Conservation (phyloP, 495 filamentous ascomycete species). For the Lentithecium fluviatile region DNA sequence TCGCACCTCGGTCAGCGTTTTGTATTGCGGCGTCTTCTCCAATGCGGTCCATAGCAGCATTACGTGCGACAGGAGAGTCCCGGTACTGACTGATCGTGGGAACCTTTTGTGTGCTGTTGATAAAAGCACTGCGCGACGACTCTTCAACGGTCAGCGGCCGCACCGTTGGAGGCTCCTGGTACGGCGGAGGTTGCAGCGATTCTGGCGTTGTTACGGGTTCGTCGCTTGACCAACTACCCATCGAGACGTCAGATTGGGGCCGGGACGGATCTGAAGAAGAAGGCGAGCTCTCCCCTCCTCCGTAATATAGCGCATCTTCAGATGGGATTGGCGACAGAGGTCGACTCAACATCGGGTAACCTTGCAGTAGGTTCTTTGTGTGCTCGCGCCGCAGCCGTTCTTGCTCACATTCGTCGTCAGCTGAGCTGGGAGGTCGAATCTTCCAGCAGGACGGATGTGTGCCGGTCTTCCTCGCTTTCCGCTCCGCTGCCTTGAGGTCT, state of each 20-base stretch:
- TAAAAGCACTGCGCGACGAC: slow-evolving; percentile 38
- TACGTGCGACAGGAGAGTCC: not conserved
- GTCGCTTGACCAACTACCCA: slow-evolving; percentile 16
- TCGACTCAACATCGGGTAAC: not conserved
- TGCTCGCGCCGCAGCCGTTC: slow-evolving; percentile 34
- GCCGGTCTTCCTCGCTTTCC: slow-evolving; percentile 40
- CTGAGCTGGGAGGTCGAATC: slow-evolving; percentile 53
- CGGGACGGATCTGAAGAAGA: slow-evolving; percentile 7
- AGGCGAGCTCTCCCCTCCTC: not conserved
- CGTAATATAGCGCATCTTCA: slow-evolving; percentile 11
- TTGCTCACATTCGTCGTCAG: slow-evolving; percentile 30
- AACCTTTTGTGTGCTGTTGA: slow-evolving; percentile 41
- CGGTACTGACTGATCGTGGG: slow-evolving; percentile 15
- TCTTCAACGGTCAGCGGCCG: slow-evolving; percentile 32
- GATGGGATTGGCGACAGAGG: slow-evolving; percentile 26
- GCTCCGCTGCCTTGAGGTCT: slow-evolving; percentile 64
- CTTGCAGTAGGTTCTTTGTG: slow-evolving; percentile 35
- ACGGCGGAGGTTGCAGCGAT: slow-evolving; percentile 1
- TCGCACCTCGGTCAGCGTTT: slow-evolving; percentile 19
- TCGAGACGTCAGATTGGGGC: slow-evolving; percentile 17
- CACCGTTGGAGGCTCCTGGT: slow-evolving; percentile 4
- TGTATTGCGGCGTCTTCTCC: slow-evolving; percentile 28
- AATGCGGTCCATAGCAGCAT: not conserved
- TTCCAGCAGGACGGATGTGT: slow-evolving; percentile 57
- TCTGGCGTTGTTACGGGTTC: slow-evolving; percentile 11